These are phyloP conservation scores for Fomitopsis betulina DNA, from an alignment of 1,284 basidiomycete genomes.

Conservation along the genomic window DNA sequence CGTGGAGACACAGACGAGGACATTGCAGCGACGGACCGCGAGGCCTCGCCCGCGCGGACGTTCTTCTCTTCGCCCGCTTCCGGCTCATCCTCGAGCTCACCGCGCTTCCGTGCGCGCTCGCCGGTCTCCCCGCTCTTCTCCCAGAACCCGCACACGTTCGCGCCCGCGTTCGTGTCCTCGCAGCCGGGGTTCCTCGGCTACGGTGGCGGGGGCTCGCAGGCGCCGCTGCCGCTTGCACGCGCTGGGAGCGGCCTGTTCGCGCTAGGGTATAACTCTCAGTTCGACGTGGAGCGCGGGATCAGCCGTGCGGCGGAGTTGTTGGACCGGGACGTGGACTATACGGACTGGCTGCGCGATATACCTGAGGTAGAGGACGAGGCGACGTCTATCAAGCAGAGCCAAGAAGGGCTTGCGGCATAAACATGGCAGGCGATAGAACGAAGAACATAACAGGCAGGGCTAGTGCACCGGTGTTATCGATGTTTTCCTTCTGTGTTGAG, in stretches of 20 bases:
- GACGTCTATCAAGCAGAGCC: constrained; percentile 6
- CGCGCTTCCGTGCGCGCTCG: constrained; percentile 25
- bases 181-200: constrained; percentile 21
- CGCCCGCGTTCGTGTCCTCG: constrained; percentile 37
- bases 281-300: constrained; percentile 40
- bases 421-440: background rate
- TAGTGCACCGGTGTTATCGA: background rate
- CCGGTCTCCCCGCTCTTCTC: constrained; percentile 36
- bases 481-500: background rate
- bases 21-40: constrained; percentile 7
- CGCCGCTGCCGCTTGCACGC: constrained; percentile 13
- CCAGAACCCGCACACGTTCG: constrained; percentile 33
- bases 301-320: constrained; percentile 37
- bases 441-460: background rate
- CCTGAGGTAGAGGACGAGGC: constrained; percentile 22
- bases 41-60: constrained; percentile 33
- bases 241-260: constrained; percentile 25
- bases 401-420: constrained; percentile 6
- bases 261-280: constrained; percentile 42
- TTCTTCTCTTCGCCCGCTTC: constrained; percentile 41
- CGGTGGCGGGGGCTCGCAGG: constrained; percentile 4
- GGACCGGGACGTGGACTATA: constrained; percentile 42
- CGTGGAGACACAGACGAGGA: constrained; percentile 4
- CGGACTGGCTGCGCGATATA: constrained; percentile 38
- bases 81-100: constrained; percentile 27